A percentile compares a stretch with the other conserved stretches of the same genome.
Evolutionary conservation across 2,329 filamentous ascomycete species (phyloP).

Genomic region (Hyphodiscus sp.): DNA sequence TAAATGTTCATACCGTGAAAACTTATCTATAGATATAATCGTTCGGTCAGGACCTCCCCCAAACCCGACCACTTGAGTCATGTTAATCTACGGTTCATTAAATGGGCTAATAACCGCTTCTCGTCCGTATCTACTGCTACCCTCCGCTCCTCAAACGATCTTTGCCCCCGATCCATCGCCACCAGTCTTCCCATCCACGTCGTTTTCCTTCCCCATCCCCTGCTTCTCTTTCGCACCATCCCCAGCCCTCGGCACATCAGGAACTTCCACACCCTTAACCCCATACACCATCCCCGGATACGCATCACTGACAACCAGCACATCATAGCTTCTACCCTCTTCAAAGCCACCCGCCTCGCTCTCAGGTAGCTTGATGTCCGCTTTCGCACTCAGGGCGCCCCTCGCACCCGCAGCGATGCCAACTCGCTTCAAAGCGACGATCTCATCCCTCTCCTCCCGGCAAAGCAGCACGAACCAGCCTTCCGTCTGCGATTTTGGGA

Average conservation of each 20-base stretch:
- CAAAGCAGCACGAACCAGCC: slow-evolving; percentile 84
- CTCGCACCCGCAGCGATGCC: slow-evolving; percentile 52
- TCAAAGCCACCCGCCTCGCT: slow-evolving; percentile 26
- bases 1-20: neutral
- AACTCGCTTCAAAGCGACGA: slow-evolving; percentile 80
- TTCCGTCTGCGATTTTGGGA: slow-evolving; percentile 91
- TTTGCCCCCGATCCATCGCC: too few relatives aligned
- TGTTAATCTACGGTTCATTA: too few relatives aligned
- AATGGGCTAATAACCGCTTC: too few relatives aligned
- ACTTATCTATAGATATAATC: too few relatives aligned
- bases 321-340: slow-evolving; percentile 56
- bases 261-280: slow-evolving; percentile 26
- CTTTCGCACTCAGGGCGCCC: slow-evolving; percentile 41
- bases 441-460: slow-evolving; percentile 61
- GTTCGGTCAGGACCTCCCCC: too few relatives aligned
- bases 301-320: slow-evolving; percentile 77
- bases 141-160: too few relatives aligned
- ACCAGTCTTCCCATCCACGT: neutral
- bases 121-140: too few relatives aligned
- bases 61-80: too few relatives aligned
- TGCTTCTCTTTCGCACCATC: slow-evolving; percentile 22
- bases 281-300: slow-evolving; percentile 66
- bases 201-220: neutral
- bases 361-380: slow-evolving; percentile 53
- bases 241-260: slow-evolving; percentile 22